A percentile compares a stretch with the other conserved stretches of the same genome.
These are phyloP conservation scores for Arabis hirsuta DNA, from an alignment of 345 rosid species.

Conservation along the genomic window DNA sequence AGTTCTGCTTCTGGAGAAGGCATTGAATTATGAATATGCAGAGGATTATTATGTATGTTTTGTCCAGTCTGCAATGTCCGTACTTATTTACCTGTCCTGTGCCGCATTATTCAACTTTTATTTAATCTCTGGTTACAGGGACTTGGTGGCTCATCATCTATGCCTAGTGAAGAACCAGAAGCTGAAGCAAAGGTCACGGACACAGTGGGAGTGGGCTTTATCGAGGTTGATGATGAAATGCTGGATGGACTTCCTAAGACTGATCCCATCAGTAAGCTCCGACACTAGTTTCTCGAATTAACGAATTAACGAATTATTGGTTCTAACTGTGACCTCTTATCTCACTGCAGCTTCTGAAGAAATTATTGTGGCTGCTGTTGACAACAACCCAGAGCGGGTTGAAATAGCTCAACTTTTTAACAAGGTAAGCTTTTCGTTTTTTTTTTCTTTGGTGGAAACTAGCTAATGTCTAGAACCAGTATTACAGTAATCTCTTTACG, in stretches of 20 bases:
- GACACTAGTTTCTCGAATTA: conserved; percentile 5
- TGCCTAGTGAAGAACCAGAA: conserved; percentile 59
- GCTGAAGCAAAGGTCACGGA: conserved; percentile 47
- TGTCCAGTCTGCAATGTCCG: neutral
- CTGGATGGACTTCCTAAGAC: conserved; percentile 58
- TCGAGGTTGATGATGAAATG: conserved; percentile 47
- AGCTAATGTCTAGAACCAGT: conserved; percentile 23
- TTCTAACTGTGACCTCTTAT: conserved; percentile 3
- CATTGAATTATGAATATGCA: conserved; percentile 70
- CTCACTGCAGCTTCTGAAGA: conserved; percentile 66
- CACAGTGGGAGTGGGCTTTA: conserved; percentile 42
- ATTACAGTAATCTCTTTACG: conserved; percentile 13
- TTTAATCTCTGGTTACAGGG: conserved; percentile 50
- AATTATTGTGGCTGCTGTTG: conserved; percentile 55
- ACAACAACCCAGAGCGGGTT: conserved; percentile 60
- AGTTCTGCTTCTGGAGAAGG: conserved; percentile 89
- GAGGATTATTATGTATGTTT: conserved; percentile 68
- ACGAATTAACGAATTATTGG: conserved; percentile 7
- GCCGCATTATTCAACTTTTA: conserved; percentile 16
- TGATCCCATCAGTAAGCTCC: conserved; percentile 63
- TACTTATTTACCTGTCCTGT: conserved; percentile 10
- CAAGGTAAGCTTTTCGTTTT: conserved; percentile 46
- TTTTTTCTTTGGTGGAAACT: conserved; percentile 1
- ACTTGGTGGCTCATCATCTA: conserved; percentile 49
- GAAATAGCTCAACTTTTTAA: conserved; percentile 62